These are phyloP conservation scores for Gyrodon lividus DNA, from an alignment of 768 basidiomycete genomes.

Conservation along the genomic window DNA sequence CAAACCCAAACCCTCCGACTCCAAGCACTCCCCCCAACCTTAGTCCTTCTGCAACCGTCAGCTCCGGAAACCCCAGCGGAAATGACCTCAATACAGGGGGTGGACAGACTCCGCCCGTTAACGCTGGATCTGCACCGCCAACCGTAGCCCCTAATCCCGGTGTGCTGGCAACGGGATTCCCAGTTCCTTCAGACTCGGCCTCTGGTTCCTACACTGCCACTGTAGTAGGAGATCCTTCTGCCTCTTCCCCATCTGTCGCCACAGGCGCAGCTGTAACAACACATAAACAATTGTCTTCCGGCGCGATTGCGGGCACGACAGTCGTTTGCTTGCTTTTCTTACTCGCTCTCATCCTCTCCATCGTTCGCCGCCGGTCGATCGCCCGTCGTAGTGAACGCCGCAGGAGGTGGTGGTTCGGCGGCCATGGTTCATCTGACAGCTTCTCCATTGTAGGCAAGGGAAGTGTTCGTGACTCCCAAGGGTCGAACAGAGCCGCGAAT, in stretches of 20 bases:
- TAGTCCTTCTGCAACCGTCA: neutral
- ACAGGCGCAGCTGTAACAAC: conserved; percentile 8
- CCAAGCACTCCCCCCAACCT: neutral
- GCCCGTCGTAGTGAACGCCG: conserved; percentile 42
- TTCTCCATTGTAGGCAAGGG: conserved; percentile 10
- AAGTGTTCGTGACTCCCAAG: conserved; percentile 10
- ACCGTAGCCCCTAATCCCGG: neutral
- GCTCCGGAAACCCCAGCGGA: neutral
- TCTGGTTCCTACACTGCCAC: conserved; percentile 13
- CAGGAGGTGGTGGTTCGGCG: conserved; percentile 45
- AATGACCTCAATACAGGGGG: neutral
- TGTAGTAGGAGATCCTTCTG: conserved; percentile 10
- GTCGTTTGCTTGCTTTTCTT: conserved; percentile 31
- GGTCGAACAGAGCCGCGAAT: conserved; percentile 13
- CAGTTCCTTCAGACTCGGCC: conserved; percentile 5
- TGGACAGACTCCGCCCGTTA: neutral
- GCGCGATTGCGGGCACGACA: conserved; percentile 48
- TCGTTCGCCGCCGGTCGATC: conserved; percentile 47
- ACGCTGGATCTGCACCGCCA: neutral
- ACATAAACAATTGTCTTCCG: conserved; percentile 38
- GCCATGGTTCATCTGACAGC: conserved; percentile 10
- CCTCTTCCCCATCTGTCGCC: conserved; percentile 12
- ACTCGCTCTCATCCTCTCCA: conserved; percentile 38
- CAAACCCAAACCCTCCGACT: neutral
- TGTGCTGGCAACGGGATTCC: neutral